Conservation (phyloP, 1,284 basidiomycete species). For the Veloboletus limbatus region DNA sequence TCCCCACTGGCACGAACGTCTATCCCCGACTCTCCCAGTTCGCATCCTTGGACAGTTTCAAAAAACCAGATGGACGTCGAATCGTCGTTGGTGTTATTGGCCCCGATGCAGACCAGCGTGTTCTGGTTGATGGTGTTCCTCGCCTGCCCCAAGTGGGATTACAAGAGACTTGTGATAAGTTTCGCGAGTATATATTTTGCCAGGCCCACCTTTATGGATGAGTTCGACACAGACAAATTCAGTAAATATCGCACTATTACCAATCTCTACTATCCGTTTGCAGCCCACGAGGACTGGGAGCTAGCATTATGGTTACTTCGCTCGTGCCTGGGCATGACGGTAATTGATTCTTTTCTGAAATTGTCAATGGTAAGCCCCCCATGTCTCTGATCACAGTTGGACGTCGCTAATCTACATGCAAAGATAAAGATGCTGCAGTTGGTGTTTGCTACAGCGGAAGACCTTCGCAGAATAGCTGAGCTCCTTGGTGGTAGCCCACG, state of each 20-base stretch:
- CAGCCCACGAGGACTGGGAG: neutral
- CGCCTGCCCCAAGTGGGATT: too few relatives aligned
- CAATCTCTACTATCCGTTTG: neutral
- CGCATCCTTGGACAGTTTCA: too few relatives aligned
- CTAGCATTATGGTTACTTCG: slow-evolving; percentile 1
- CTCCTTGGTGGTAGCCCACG: slow-evolving; percentile 6
- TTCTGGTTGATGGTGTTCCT: too few relatives aligned
- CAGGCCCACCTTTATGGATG: neutral
- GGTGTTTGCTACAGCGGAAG: slow-evolving; percentile 5
- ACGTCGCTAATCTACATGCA: too few relatives aligned
- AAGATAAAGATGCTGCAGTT: neutral
- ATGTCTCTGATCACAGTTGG: neutral
- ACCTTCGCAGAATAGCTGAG: neutral
- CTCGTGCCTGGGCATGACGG: neutral
- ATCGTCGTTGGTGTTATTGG: too few relatives aligned
- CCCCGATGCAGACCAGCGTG: too few relatives aligned
- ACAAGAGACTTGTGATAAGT: neutral
- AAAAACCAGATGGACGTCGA: too few relatives aligned
- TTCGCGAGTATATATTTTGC: neutral
- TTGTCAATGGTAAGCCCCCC: neutral
- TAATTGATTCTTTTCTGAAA: neutral
- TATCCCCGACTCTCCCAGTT: too few relatives aligned
- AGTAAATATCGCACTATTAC: neutral
- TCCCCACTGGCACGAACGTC: too few relatives aligned
- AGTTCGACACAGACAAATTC: neutral